Percentiles rank a stretch among this genome's conserved stretches.
Evolutionary conservation across 768 basidiomycete genomes (phyloP).

Genomic region (Cyclocybe aegerita): DNA sequence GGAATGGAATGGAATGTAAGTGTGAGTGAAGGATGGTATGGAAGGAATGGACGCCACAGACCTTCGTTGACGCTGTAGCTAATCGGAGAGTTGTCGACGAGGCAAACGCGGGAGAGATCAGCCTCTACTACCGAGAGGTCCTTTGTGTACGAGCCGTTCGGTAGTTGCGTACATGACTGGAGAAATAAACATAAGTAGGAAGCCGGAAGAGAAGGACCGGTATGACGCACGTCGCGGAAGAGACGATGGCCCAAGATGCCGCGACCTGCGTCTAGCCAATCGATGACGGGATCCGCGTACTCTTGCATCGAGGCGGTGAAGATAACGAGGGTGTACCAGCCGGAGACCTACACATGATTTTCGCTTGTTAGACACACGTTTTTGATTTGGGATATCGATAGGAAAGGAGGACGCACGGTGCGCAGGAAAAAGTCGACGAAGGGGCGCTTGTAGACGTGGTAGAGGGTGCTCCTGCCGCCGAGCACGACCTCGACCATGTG

Average conservation of each 20-base stretch:
- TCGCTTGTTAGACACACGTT: no score
- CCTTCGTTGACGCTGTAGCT: conserved; percentile 93
- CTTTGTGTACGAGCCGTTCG: conserved; percentile 94
- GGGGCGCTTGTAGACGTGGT: conserved; percentile 98
- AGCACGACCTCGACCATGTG: conserved; percentile 94
- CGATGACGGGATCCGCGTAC: conserved; percentile 99
- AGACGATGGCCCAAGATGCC: conserved; percentile 87
- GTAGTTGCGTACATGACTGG: conserved; percentile 89
- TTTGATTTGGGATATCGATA: conserved; percentile 5
- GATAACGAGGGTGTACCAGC: conserved; percentile 98
- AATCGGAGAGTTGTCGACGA: conserved; percentile 94
- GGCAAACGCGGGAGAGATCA: conserved; percentile 90
- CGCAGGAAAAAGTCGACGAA: conserved; percentile 75
- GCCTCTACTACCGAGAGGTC: conserved; percentile 85
- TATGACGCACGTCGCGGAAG: conserved; percentile 80
- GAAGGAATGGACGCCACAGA: conserved; percentile 30
- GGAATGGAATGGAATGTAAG: background rate
- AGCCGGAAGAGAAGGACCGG: conserved; percentile 1
- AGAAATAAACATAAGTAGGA: conserved; percentile 6
- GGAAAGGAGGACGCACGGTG: conserved; percentile 22
- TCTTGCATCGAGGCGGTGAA: conserved; percentile 99
- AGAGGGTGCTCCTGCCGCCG: conserved; percentile 84
- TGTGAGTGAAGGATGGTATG: conserved; percentile 1
- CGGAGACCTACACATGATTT: conserved; percentile 67
- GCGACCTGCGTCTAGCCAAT: conserved; percentile 95